Evolutionary conservation across 164 flowering plant genomes (phyloP).

Genomic region (Saururus chinensis): DNA sequence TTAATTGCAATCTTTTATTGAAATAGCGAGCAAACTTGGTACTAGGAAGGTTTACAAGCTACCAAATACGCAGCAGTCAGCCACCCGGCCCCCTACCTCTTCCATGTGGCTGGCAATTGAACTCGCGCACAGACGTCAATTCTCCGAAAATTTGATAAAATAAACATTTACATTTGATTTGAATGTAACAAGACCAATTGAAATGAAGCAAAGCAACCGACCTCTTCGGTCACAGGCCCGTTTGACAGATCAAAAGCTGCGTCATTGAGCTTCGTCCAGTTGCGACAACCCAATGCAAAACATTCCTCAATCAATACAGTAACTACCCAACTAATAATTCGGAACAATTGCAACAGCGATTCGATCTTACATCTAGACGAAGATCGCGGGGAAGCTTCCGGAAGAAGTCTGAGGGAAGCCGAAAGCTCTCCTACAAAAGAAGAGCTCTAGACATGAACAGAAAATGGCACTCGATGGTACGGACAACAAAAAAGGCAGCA

Average conservation of each 20-base stretch:
- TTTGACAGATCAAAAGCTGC: constrained; percentile 94
- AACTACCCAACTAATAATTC: background rate
- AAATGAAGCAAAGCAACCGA: constrained; percentile 4
- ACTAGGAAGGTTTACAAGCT: too few species aligned
- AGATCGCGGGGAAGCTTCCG: constrained; percentile 51
- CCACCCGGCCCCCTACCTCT: too few species aligned
- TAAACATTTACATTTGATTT: too few species aligned
- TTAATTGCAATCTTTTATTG: too few species aligned
- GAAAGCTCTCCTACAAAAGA: constrained; percentile 55
- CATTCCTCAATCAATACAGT: constrained; percentile 7
- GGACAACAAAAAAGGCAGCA: background rate
- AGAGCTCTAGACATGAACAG: too few species aligned
- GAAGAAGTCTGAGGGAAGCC: constrained; percentile 76
- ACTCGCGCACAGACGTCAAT: too few species aligned
- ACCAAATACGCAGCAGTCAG: too few species aligned
- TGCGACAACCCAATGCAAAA: constrained; percentile 12
- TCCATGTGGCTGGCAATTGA: too few species aligned
- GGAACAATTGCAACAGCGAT: constrained; percentile 2
- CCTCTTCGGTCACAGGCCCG: constrained; percentile 79
- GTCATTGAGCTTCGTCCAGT: constrained; percentile 64
- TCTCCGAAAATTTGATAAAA: too few species aligned
- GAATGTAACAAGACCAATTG: background rate
- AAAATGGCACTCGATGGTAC: background rate
- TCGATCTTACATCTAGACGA: constrained; percentile 45
- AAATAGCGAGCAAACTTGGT: too few species aligned